Evolutionary conservation across 805 yeast species (phyloP).

Genomic region (Wickerhamiella musiphila): DNA sequence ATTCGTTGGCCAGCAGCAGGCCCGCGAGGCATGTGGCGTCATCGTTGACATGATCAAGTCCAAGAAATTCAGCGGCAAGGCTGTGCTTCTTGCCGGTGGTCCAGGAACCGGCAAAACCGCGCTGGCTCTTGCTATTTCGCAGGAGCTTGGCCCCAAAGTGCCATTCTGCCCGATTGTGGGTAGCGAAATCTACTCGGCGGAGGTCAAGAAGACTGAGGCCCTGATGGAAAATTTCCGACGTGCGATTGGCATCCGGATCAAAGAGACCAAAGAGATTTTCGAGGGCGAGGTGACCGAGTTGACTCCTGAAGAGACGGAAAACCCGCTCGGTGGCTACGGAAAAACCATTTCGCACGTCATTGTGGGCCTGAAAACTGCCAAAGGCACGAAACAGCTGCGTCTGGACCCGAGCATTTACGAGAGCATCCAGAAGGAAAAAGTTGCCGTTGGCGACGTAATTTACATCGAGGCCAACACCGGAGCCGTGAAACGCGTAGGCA

Average conservation of each 20-base stretch:
- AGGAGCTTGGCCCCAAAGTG: conserved; percentile 90
- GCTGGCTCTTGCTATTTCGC: conserved; percentile 85
- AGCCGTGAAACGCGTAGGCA: conserved; percentile 88
- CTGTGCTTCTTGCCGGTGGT: conserved; percentile 89
- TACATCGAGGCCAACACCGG: conserved; percentile 97
- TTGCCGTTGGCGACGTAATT: conserved; percentile 89
- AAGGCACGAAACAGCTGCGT: conserved; percentile 76
- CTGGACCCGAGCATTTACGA: conserved; percentile 88
- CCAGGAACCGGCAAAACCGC: conserved; percentile 99
- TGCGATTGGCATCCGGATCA: conserved; percentile 89
- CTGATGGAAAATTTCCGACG: conserved; percentile 92
- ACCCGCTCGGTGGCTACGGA: conserved; percentile 95
- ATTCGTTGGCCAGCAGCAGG: conserved; percentile 57
- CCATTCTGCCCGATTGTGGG: conserved; percentile 98
- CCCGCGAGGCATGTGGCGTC: conserved; percentile 76
- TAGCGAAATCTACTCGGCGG: conserved; percentile 85
- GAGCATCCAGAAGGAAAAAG: conserved; percentile 85
- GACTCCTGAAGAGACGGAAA: conserved; percentile 90
- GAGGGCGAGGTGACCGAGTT: conserved; percentile 97
- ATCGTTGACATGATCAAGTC: conserved; percentile 85
- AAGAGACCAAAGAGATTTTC: conserved; percentile 92
- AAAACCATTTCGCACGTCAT: conserved; percentile 89
- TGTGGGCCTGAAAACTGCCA: conserved; percentile 82
- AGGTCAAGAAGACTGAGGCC: conserved; percentile 90
- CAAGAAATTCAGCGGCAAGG: conserved; percentile 87